Evolutionary conservation across 768 basidiomycete genomes (phyloP).

Genomic region (Neoboletus magnificus): DNA sequence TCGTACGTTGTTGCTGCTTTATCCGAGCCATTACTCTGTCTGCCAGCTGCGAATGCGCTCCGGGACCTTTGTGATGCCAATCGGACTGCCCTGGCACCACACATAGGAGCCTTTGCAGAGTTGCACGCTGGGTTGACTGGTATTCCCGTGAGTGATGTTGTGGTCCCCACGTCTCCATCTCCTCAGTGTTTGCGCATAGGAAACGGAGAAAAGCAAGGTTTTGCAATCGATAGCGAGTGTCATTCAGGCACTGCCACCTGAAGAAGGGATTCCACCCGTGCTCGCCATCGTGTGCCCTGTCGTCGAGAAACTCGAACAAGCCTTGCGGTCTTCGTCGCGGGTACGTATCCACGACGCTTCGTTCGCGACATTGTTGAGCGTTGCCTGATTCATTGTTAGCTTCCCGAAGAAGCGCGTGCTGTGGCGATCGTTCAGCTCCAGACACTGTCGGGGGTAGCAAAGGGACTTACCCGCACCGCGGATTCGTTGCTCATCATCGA

Average conservation of each 20-base stretch:
- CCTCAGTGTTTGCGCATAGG: conserved; percentile 38
- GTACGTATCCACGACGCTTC: conserved; percentile 37
- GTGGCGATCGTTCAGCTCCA: conserved; percentile 71
- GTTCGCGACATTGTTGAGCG: too few relatives aligned
- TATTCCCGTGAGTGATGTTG: conserved; percentile 57
- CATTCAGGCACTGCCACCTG: conserved; percentile 82
- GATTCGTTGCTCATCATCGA: conserved; percentile 66
- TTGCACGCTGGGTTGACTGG: conserved; percentile 72
- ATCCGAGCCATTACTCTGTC: conserved; percentile 58
- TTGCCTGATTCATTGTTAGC: conserved; percentile 35
- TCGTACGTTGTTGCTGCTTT: conserved; percentile 70
- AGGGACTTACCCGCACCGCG: conserved; percentile 75
- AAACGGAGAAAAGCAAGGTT: conserved; percentile 86
- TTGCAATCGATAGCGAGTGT: conserved; percentile 91
- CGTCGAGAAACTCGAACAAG: conserved; percentile 61
- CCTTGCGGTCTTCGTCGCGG: conserved; percentile 50
- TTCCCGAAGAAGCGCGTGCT: conserved; percentile 68
- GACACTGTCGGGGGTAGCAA: conserved; percentile 80
- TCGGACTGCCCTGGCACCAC: conserved; percentile 74
- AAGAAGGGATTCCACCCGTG: conserved; percentile 73
- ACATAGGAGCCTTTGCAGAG: conserved; percentile 81
- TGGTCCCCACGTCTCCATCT: background rate
- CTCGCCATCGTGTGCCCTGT: conserved; percentile 78
- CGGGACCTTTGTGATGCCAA: conserved; percentile 90
- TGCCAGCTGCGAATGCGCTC: conserved; percentile 76